These are phyloP conservation scores for Vitis vinifera DNA, from an alignment of 164 flowering plant species.

Conservation along the genomic window DNA sequence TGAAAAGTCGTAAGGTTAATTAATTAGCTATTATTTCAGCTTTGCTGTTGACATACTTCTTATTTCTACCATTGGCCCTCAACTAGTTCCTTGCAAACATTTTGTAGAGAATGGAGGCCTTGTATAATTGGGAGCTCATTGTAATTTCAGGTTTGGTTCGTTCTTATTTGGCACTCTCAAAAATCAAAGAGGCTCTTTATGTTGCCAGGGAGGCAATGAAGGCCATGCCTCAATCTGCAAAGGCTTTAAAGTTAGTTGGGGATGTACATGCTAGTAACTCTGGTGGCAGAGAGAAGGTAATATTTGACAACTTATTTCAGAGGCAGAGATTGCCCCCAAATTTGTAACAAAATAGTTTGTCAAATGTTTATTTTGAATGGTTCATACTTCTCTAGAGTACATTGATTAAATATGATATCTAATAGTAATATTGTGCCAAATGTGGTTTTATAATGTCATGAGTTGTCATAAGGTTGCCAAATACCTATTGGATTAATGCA, in stretches of 20 bases:
- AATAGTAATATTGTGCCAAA: no score
- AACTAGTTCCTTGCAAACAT: background rate
- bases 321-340: background rate
- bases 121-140: conserved; percentile 6
- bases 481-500: no score
- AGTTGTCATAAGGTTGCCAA: no score
- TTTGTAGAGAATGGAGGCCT: background rate
- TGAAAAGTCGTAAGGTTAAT: background rate
- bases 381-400: background rate
- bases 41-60: conserved; percentile 1
- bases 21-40: no score
- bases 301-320: background rate
- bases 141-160: conserved; percentile 78
- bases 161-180: conserved; percentile 76
- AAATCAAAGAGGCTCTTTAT: conserved; percentile 85
- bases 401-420: no score
- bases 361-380: background rate
- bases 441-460: no score
- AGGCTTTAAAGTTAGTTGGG: conserved; percentile 90
- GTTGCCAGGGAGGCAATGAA: conserved; percentile 94
- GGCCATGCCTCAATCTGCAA: conserved; percentile 96
- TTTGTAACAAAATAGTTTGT: background rate
- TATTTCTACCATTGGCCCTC: background rate
- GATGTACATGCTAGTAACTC: conserved; percentile 93
- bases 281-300: conserved; percentile 90